Percentiles rank a stretch among this genome's conserved stretches.
These are phyloP conservation scores for Heliamphora exappendiculata DNA, from an alignment of 148 eudicot species.

Conservation along the genomic window DNA sequence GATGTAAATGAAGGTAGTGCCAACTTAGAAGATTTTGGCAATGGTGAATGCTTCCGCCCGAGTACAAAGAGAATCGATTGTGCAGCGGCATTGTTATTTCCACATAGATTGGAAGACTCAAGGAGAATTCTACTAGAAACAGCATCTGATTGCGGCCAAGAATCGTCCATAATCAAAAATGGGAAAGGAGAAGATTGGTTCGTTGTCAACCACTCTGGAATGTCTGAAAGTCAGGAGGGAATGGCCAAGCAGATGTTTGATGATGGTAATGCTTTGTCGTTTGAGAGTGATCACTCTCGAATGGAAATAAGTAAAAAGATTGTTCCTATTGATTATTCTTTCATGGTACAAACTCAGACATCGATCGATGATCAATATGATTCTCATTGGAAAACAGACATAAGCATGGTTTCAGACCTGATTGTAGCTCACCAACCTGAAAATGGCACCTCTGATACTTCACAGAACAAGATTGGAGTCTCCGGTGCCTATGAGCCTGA, in stretches of 20 bases:
- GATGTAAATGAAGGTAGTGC: conserved; percentile 18
- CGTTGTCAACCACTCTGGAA: conserved; percentile 28
- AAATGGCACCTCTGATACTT: conserved; percentile 14
- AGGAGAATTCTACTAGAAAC: not conserved
- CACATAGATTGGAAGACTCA: conserved; percentile 19
- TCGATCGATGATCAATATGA: conserved; percentile 23
- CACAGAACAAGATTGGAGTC: conserved; percentile 10
- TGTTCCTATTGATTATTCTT: conserved; percentile 41
- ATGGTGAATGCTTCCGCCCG: conserved; percentile 19
- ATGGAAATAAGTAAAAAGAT: conserved; percentile 18
- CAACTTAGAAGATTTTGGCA: conserved; percentile 27
- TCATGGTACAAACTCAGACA: conserved; percentile 40
- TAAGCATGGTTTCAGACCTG: conserved; percentile 32
- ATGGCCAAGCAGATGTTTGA: conserved; percentile 12
- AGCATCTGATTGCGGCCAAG: conserved; percentile 20
- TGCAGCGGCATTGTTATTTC: conserved; percentile 25
- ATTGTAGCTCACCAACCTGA: conserved; percentile 6
- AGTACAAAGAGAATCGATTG: conserved; percentile 23
- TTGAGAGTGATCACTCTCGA: conserved; percentile 4
- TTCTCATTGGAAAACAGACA: conserved; percentile 44
- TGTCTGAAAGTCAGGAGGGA: conserved; percentile 10
- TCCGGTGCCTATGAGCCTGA: conserved; percentile 27
- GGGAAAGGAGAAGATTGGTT: conserved; percentile 45
- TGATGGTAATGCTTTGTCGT: conserved; percentile 18
- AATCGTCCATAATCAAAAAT: conserved; percentile 24